These are phyloP conservation scores for Saccharomycopsis sp. DNA, from an alignment of 805 yeast genomes.

Conservation along the genomic window DNA sequence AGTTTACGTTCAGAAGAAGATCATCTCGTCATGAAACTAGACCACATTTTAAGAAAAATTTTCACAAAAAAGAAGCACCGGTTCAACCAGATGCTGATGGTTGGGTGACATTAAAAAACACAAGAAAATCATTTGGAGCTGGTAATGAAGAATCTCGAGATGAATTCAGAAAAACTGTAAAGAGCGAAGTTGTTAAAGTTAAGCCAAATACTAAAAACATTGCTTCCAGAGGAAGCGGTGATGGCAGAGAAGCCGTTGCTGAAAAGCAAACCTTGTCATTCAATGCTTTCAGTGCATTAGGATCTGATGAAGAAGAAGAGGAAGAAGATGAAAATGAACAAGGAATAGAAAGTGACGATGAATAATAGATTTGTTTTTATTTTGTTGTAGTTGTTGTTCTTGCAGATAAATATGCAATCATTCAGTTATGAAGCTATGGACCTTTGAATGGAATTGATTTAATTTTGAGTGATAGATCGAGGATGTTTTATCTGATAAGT, in stretches of 20 bases:
- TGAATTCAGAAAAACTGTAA: constrained; percentile 40
- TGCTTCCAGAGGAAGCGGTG: constrained; percentile 67
- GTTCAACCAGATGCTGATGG: constrained; percentile 66
- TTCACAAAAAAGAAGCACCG: constrained; percentile 37
- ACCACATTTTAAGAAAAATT: constrained; percentile 47
- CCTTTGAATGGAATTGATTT: too few species aligned
- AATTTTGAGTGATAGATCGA: too few species aligned
- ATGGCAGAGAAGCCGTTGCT: constrained; percentile 62
- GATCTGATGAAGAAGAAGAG: constrained; percentile 48
- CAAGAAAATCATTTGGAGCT: constrained; percentile 38
- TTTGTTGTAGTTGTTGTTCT: too few species aligned
- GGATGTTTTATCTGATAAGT: too few species aligned
- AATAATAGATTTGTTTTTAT: too few species aligned
- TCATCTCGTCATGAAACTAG: constrained; percentile 39
- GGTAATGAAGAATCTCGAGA: constrained; percentile 29
- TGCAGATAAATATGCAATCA: too few species aligned
- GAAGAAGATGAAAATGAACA: constrained; percentile 24
- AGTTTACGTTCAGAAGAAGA: constrained; percentile 55
- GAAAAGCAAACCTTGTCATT: constrained; percentile 60
- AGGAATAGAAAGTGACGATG: constrained; percentile 8
- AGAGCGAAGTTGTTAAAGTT: constrained; percentile 48
- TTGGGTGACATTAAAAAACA: constrained; percentile 60
- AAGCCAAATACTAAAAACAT: constrained; percentile 71
- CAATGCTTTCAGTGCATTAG: constrained; percentile 79
- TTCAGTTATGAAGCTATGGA: too few species aligned